Evolutionary conservation across 768 basidiomycete species (phyloP).

Genomic region (Mycena indigotica): DNA sequence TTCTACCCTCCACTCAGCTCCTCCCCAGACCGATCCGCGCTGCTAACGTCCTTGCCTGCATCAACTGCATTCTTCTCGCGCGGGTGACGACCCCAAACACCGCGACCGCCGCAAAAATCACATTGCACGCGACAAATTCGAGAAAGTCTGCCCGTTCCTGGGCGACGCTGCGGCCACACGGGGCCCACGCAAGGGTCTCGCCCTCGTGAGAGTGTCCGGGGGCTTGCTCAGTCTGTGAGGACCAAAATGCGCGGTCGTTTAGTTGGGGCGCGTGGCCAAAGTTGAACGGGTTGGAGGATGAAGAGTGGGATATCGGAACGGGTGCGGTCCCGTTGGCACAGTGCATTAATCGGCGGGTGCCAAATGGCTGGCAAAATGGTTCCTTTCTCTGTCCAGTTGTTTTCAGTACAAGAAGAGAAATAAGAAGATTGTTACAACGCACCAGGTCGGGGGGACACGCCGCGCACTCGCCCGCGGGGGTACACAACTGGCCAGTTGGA

Average conservation of each 20-base stretch:
- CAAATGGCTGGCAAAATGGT: slow-evolving; percentile 95
- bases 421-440: slow-evolving; percentile 29
- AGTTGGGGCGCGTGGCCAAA: slow-evolving; percentile 3
- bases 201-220: slow-evolving; percentile 34
- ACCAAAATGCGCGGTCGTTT: slow-evolving; percentile 7
- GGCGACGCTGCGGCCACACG: slow-evolving; percentile 83
- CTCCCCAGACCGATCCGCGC: slow-evolving; percentile 79
- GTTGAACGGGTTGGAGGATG: slow-evolving; percentile 23
- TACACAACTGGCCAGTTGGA: slow-evolving; percentile 41
- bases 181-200: slow-evolving; percentile 85
- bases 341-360: slow-evolving; percentile 87
- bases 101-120: slow-evolving; percentile 68
- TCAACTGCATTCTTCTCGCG: slow-evolving; percentile 64
- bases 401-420: slow-evolving; percentile 1
- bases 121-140: slow-evolving; percentile 87
- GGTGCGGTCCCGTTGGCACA: slow-evolving; percentile 51
- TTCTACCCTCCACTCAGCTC: no score
- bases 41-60: slow-evolving; percentile 81
- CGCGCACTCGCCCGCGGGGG: slow-evolving; percentile 60
- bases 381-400: slow-evolving; percentile 60
- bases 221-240: slow-evolving; percentile 3
- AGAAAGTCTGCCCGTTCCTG: slow-evolving; percentile 86
- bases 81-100: slow-evolving; percentile 68
- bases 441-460: slow-evolving; percentile 67
- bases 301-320: slow-evolving; percentile 23